These are phyloP conservation scores for Phialophora verrucosa DNA, from an alignment of 2,329 filamentous ascomycete genomes.

Conservation along the genomic window DNA sequence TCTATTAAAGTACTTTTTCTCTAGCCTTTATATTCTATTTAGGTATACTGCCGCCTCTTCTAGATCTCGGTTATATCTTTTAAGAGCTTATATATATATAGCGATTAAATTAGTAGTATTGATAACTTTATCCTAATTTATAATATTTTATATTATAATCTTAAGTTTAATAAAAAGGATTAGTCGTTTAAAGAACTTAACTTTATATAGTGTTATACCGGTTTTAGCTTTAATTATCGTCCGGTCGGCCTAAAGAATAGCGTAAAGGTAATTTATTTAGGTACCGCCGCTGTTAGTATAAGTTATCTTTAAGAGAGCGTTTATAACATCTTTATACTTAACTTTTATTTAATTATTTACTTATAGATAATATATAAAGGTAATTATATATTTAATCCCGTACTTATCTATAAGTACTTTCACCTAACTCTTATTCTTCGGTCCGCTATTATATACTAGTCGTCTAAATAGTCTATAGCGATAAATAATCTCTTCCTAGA, in stretches of 20 bases:
- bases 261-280: too few relatives aligned
- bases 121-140: conserved; percentile 3
- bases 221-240: neutral
- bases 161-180: conserved; percentile 4
- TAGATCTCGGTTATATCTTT: neutral
- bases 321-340: conserved; percentile 1
- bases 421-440: neutral
- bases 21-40: neutral
- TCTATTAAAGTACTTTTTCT: too few relatives aligned
- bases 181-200: neutral
- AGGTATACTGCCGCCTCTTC: neutral
- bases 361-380: conserved; percentile 1
- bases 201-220: neutral
- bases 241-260: neutral
- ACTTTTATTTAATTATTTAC: neutral
- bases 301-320: conserved; percentile 6
- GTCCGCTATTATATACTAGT: neutral
- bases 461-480: neutral
- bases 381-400: neutral
- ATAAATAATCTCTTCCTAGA: conserved; percentile 7
- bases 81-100: neutral
- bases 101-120: neutral
- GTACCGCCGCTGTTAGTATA: too few relatives aligned
- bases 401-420: conserved; percentile 3
- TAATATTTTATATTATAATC: neutral